phyloP scores from a whole-genome alignment of 768 basidiomycete species.

The Epithele typhae region DNA sequence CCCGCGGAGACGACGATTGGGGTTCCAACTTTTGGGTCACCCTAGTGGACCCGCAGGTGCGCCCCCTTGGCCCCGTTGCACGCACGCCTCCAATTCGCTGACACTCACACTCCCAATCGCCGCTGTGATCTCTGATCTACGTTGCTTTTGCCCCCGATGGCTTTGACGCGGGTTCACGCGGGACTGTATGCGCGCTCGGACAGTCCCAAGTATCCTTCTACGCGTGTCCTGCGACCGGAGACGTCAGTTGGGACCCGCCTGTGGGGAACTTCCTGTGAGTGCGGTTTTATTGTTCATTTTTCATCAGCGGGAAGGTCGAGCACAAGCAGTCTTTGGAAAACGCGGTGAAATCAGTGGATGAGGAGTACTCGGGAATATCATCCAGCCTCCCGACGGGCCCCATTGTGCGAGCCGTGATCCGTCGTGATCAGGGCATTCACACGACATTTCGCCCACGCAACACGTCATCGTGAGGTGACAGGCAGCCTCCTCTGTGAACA shows the following conservation, averaged over 20 bases:
- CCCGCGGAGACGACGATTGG: slow-evolving; percentile 44
- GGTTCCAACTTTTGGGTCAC: slow-evolving; percentile 95
- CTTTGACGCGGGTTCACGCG: background rate
- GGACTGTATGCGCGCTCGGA: slow-evolving; percentile 1
- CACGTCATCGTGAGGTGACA: too few relatives aligned
- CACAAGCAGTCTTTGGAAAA: too few relatives aligned
- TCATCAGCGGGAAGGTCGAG: too few relatives aligned
- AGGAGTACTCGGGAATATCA: too few relatives aligned
- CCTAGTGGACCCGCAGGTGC: slow-evolving; percentile 83
- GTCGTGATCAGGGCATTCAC: too few relatives aligned
- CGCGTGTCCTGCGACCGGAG: slow-evolving; percentile 88
- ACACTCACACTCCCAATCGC: slow-evolving; percentile 40
- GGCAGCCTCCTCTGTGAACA: too few relatives aligned
- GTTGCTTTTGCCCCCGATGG: background rate
- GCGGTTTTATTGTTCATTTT: too few relatives aligned
- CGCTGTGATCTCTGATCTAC: background rate
- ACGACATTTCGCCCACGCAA: too few relatives aligned
- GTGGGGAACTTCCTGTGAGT: slow-evolving; percentile 82
- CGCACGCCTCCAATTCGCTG: background rate
- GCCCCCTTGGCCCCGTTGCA: background rate
- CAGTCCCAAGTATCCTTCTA: slow-evolving; percentile 66
- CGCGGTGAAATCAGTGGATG: too few relatives aligned
- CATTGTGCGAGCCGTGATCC: too few relatives aligned
- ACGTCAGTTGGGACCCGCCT: slow-evolving; percentile 92
- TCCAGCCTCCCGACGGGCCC: too few relatives aligned